Conservation (phyloP, 805 yeast species). For the Cyberlindnera meyerae region DNA sequence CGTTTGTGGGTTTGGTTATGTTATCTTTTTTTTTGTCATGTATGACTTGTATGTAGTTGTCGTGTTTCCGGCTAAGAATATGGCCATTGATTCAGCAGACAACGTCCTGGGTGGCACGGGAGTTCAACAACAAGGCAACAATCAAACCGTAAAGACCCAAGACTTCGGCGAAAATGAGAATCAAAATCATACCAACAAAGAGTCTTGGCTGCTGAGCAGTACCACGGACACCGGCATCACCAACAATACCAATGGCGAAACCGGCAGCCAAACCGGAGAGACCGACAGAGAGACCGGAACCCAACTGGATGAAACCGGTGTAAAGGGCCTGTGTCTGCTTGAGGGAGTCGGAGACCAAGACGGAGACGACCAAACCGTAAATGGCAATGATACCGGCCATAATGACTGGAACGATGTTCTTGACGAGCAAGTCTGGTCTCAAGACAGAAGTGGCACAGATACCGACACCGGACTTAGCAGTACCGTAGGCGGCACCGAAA, state of each 20-base stretch:
- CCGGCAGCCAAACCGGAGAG: slow-evolving; percentile 97
- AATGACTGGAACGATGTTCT: slow-evolving; percentile 92
- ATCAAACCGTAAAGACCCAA: slow-evolving; percentile 97
- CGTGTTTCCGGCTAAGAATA: no score
- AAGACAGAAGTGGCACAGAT: slow-evolving; percentile 96
- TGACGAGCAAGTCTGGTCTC: slow-evolving; percentile 93
- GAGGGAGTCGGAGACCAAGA: slow-evolving; percentile 84
- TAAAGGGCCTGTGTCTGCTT: slow-evolving; percentile 88
- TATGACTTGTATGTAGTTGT: neutral
- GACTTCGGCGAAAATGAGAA: slow-evolving; percentile 98
- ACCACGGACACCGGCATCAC: slow-evolving; percentile 99
- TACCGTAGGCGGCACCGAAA: slow-evolving; percentile 98
- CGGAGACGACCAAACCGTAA: slow-evolving; percentile 95
- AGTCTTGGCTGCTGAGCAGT: slow-evolving; percentile 97
- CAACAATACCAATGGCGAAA: slow-evolving; percentile 98
- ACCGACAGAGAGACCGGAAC: slow-evolving; percentile 97
- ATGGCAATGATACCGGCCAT: slow-evolving; percentile 99
- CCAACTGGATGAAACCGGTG: slow-evolving; percentile 96
- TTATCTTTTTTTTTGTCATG: slow-evolving; percentile 2
- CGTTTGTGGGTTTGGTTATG: neutral
- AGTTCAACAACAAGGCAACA: slow-evolving; percentile 95
- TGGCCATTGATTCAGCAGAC: slow-evolving; percentile 47
- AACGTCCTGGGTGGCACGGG: slow-evolving; percentile 94
- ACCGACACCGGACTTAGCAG: slow-evolving; percentile 99
- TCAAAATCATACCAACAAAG: slow-evolving; percentile 97